Conservation (phyloP, 371 early-diverging fungal species). For the Lichtheimia corymbifera region DNA sequence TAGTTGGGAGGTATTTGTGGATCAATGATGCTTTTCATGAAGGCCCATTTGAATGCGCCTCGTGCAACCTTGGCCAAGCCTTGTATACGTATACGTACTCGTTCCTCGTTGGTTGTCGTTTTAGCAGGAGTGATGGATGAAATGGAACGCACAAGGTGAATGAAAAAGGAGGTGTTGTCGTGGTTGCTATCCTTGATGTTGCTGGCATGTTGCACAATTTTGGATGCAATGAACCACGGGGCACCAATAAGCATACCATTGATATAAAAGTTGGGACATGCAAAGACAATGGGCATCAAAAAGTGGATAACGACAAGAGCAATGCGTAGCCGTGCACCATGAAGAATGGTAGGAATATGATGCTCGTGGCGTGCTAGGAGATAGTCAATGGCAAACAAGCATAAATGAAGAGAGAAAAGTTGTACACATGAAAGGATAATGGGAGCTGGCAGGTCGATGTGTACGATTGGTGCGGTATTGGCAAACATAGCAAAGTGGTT, state of each 20-base stretch:
- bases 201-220: slow-evolving; percentile 19
- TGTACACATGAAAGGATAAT: slow-evolving; percentile 8
- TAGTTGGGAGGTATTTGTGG: slow-evolving; percentile 9
- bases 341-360: slow-evolving; percentile 9
- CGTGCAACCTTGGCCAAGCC: slow-evolving; percentile 22
- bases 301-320: slow-evolving; percentile 13
- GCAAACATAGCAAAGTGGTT: slow-evolving; percentile 13
- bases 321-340: slow-evolving; percentile 8
- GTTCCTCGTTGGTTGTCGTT: background rate
- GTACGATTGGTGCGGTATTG: slow-evolving; percentile 19
- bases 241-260: slow-evolving; percentile 18
- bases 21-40: slow-evolving; percentile 23
- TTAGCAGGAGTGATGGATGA: slow-evolving; percentile 4
- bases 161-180: background rate
- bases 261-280: slow-evolving; percentile 5
- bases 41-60: slow-evolving; percentile 24
- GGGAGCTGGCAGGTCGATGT: slow-evolving; percentile 24
- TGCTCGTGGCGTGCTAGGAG: slow-evolving; percentile 14
- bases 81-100: slow-evolving; percentile 11
- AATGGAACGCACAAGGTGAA: background rate
- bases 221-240: slow-evolving; percentile 27
- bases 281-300: slow-evolving; percentile 19
- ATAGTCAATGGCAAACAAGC: slow-evolving; percentile 14
- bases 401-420: slow-evolving; percentile 11
- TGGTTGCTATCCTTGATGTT: slow-evolving; percentile 1